These are phyloP conservation scores for Aspergillus indologenus DNA, from an alignment of 495 filamentous ascomycete species.

Conservation along the genomic window DNA sequence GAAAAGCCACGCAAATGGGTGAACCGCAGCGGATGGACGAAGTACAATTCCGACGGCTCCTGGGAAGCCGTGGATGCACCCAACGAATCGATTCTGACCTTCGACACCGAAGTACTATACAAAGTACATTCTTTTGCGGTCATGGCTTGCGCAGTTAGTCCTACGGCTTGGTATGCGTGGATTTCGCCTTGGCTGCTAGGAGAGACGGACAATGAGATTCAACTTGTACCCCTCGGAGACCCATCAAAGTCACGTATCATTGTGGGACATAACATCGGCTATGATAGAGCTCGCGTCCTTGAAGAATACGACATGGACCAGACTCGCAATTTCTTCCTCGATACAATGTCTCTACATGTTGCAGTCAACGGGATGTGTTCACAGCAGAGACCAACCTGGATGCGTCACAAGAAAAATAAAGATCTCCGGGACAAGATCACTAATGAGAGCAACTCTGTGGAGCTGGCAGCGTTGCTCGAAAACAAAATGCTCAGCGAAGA, in stretches of 20 bases:
- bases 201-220: conserved; percentile 69
- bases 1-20: conserved; percentile 77
- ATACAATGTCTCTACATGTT: conserved; percentile 98
- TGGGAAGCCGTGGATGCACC: conserved; percentile 71
- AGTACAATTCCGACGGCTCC: conserved; percentile 73
- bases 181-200: conserved; percentile 91
- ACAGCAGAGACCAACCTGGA: conserved; percentile 91
- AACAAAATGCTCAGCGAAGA: conserved; percentile 67
- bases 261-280: conserved; percentile 94
- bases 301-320: conserved; percentile 89
- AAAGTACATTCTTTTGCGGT: conserved; percentile 87
- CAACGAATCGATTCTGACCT: conserved; percentile 76
- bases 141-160: conserved; percentile 91
- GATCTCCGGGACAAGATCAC: conserved; percentile 80
- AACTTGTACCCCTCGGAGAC: conserved; percentile 85
- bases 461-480: conserved; percentile 68
- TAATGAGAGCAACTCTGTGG: conserved; percentile 63
- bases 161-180: conserved; percentile 94
- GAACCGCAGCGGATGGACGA: conserved; percentile 87
- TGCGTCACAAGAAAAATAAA: conserved; percentile 87
- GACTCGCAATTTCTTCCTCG: conserved; percentile 81
- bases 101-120: conserved; percentile 97
- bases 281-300: conserved; percentile 80
- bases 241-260: conserved; percentile 66
- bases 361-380: conserved; percentile 99